Base-by-base conservation (phyloP, 768 basidiomycete genomes). In the Tulasnella sp. region DNA sequence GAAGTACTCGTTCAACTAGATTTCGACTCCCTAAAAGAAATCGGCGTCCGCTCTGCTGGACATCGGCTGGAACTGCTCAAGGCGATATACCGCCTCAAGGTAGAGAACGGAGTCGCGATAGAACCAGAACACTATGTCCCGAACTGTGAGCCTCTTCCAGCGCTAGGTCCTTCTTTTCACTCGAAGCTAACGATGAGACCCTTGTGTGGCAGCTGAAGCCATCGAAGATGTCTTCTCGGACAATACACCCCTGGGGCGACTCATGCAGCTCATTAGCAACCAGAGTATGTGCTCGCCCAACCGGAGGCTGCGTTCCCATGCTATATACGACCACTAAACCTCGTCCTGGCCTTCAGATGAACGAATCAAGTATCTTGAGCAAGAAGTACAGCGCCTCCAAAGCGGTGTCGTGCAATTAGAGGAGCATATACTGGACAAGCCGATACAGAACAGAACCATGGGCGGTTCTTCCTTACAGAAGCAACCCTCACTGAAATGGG, bases 41-140 rank as follows among this genome's bases (percentile, higher is more conserved):
- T 98, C 78, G 98, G 98, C 10, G 89, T 99, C 62, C 84, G 89
- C n/a, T 94, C 93, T 46, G 90, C 99, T 81, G 98, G 98, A 31
- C 97, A 98, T 85, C 89, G 98, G 78, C 86, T 99, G 46, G 88
- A 94, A 68, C 95, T 99, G 81, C 91, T 99, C 84, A 97, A 96
- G 85, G 92, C 93, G 73, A 91, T 98, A 79, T 99, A 98, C 86
- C 91, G 91, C 76, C 87, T 94, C 83, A 99, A 99, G 87, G 86
- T 96, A 75, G 91, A 91, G 1, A 89, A 97, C 83, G 91, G 91
- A 81, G 88, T 99, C 75, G 91, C 93, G 48, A 91, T 97, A 82
- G 94, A 95, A 80, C 87, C 92, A 52, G 92, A 93, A 81, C 89
- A 94, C 82, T 98, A 95, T 84, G 89, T 96, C 19, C 96, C 96